Base-by-base conservation (phyloP, 139 green algal species). In the Zygnema circumcarinatum region DNA sequence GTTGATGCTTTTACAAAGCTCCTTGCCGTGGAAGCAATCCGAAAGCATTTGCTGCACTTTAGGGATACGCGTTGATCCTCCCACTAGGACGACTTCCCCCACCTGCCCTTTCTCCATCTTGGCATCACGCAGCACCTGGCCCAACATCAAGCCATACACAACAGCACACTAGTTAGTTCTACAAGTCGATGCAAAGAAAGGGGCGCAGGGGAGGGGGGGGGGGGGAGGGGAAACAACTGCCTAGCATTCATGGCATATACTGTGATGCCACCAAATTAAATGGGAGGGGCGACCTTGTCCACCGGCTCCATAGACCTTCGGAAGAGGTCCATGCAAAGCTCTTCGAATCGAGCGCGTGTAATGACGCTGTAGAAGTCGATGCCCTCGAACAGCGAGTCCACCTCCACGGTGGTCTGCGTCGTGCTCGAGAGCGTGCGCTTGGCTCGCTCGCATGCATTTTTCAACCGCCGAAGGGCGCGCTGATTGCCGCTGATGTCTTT, bases 1-100 rank as follows among this genome's bases (percentile, higher is more conserved):
- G 94, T 99, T 99, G 95, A 99, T 99, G 87, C 80, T 94, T 94
- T 99, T 99, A 95, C 95, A 98, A 42, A 99, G 95, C 94, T 99
- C 97, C 95, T 99, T 99, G 91, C 97, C 96, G 86, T 98, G 98
- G 95, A 99, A 99, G 92, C 98, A 99, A 92, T 99, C 97, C 92
- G 96, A 93, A 74, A 99, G 95, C 90, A 99, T 92, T 87, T 93
- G 80, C 94, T 99, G 97, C 86, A 99, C 95, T 94, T 98, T 98
- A n/a, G n/a, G n/a, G n/a, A n/a, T n/a, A n/a, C n/a, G n/a, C n/a
- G n/a, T n/a, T n/a, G n/a, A n/a, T n/a, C n/a, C n/a, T n/a, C n/a
- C n/a, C n/a, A n/a, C n/a, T n/a, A n/a, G n/a, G n/a, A n/a, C n/a
- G n/a, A n/a, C n/a, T n/a, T n/a, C n/a, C n/a, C n/a, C n/a, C n/a